Evolutionary conservation across 371 early-diverging fungal species (phyloP).

Genomic region (Batrachochytrium dendrobatidis): DNA sequence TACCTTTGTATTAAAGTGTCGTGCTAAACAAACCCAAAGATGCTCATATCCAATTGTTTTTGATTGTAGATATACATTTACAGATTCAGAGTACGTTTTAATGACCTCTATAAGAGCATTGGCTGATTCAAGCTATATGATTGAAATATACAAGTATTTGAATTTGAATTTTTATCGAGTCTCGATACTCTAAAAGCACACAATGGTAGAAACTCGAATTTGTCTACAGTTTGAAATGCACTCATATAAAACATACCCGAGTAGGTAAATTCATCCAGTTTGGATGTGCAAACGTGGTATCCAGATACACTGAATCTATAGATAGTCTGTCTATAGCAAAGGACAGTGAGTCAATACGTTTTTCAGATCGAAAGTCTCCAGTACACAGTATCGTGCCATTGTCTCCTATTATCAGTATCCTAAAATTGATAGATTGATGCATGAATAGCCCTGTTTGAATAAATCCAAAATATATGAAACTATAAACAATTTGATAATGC

Average conservation of each 20-base stretch:
- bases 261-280: conserved; percentile 12
- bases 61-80: not conserved
- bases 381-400: conserved; percentile 17
- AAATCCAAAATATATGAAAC: not conserved
- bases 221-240: not conserved
- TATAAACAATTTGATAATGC: not conserved
- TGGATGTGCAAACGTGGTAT: conserved; percentile 19
- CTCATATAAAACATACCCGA: conserved; percentile 5
- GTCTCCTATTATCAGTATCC: conserved; percentile 16
- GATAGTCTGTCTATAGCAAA: not conserved
- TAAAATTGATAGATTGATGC: not conserved
- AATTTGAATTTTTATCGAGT: not conserved
- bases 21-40: not conserved
- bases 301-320: conserved; percentile 15
- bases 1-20: not conserved
- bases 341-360: not conserved
- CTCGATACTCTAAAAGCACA: not conserved
- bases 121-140: not conserved
- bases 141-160: not conserved
- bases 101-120: not conserved
- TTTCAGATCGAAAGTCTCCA: conserved; percentile 22
- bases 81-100: not conserved
- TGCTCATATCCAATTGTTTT: not conserved
- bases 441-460: not conserved
- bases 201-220: not conserved